A percentile compares a stretch with the other conserved stretches of the same genome.
Evolutionary conservation across 2,329 filamentous ascomycete species (phyloP).

Genomic region (Rutstroemia sp.): DNA sequence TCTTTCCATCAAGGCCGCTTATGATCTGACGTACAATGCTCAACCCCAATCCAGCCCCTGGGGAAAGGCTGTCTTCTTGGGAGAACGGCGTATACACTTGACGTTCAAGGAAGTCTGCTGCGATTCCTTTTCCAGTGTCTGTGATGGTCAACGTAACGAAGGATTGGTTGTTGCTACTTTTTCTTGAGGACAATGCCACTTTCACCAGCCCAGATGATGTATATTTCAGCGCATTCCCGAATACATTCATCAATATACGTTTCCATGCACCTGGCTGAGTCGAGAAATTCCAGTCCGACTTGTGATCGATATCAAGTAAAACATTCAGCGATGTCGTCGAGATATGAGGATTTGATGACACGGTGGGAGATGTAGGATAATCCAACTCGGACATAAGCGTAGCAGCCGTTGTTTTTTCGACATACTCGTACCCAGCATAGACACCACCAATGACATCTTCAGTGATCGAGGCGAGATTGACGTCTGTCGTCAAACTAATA

Average conservation of each 20-base stretch:
- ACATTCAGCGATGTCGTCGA: constrained; percentile 32
- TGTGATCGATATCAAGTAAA: constrained; percentile 34
- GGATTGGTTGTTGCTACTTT: constrained; percentile 21
- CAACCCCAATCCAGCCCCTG: constrained; percentile 55
- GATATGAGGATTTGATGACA: neutral
- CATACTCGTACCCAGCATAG: constrained; percentile 30
- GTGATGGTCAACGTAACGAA: constrained; percentile 38
- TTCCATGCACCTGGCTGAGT: constrained; percentile 24
- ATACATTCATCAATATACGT: constrained; percentile 50
- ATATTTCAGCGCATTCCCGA: constrained; percentile 57
- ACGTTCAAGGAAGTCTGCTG: constrained; percentile 51
- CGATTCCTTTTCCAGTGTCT: constrained; percentile 59
- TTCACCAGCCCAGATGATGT: constrained; percentile 45
- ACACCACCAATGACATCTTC: constrained; percentile 32
- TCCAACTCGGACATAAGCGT: neutral
- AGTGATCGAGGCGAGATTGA: constrained; percentile 29
- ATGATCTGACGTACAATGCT: constrained; percentile 60
- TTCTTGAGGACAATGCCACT: constrained; percentile 30
- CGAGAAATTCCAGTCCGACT: constrained; percentile 28
- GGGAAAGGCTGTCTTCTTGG: constrained; percentile 47
- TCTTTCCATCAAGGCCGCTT: constrained; percentile 48
- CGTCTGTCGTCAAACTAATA: constrained; percentile 22
- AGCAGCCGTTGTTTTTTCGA: neutral
- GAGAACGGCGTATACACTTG: constrained; percentile 48
- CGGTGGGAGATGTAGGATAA: neutral